Conservation (phyloP, 345 rosid species). For the Acer campestre region DNA sequence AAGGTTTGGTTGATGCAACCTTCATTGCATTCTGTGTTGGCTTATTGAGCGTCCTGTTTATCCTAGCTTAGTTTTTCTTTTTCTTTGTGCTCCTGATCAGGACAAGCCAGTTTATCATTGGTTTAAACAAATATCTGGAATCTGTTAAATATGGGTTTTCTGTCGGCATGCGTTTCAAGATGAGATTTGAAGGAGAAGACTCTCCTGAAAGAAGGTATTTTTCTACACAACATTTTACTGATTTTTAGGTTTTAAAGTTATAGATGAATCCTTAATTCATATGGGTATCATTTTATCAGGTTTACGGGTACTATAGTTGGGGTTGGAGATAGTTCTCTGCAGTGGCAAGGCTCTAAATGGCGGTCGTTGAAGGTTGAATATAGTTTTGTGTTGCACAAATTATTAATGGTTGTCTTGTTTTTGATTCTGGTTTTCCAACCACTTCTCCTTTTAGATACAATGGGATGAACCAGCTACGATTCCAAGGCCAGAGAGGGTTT, state of each 20-base stretch:
- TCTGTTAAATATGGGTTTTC: slow-evolving; percentile 46
- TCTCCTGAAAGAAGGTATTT: slow-evolving; percentile 67
- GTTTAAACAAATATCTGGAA: slow-evolving; percentile 60
- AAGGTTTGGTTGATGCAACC: slow-evolving; percentile 43
- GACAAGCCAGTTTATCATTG: slow-evolving; percentile 64
- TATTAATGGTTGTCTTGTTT: slow-evolving; percentile 18
- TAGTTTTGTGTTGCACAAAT: slow-evolving; percentile 15
- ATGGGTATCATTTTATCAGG: slow-evolving; percentile 37
- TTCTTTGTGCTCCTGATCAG: slow-evolving; percentile 34
- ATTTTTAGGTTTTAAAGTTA: not conserved
- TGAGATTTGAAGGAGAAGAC: slow-evolving; percentile 85
- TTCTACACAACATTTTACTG: not conserved
- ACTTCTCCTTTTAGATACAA: slow-evolving; percentile 46
- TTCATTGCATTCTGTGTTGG: not conserved
- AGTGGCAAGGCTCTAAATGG: slow-evolving; percentile 76
- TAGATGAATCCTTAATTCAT: not conserved
- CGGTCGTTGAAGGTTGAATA: slow-evolving; percentile 65
- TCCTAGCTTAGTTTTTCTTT: not conserved
- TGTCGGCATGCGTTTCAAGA: slow-evolving; percentile 72
- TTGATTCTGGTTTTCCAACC: slow-evolving; percentile 27
- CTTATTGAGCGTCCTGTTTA: not conserved
- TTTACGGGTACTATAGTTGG: slow-evolving; percentile 75
- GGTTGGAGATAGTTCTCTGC: slow-evolving; percentile 55
- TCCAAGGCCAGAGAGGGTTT: slow-evolving; percentile 75
- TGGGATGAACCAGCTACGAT: slow-evolving; percentile 80